These are phyloP conservation scores for Scedosporium boydii DNA, from an alignment of 2,329 filamentous ascomycete genomes.

Conservation along the genomic window DNA sequence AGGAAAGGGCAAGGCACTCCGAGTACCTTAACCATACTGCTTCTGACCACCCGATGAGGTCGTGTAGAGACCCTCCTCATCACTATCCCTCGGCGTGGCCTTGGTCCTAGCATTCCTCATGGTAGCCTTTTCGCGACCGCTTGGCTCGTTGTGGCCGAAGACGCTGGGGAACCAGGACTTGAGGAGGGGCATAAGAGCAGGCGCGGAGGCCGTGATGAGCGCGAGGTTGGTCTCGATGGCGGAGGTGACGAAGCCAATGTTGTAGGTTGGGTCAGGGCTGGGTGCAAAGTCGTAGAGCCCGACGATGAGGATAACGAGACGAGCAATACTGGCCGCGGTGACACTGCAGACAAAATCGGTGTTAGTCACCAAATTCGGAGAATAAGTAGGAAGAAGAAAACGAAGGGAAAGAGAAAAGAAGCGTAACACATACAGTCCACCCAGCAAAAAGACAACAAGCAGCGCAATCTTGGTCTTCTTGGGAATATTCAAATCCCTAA, in stretches of 20 bases:
- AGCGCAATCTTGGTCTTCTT: conserved; percentile 26
- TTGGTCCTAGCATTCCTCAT: neutral
- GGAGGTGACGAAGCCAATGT: conserved; percentile 21
- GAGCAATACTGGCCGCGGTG: conserved; percentile 21
- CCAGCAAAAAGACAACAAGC: conserved; percentile 28
- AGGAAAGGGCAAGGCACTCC: neutral
- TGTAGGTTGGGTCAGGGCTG: conserved; percentile 16
- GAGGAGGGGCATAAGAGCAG: conserved; percentile 24
- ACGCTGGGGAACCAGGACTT: conserved; percentile 22
- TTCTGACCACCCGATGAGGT: neutral
- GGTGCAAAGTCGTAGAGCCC: conserved; percentile 6
- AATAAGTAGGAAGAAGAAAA: too few relatives aligned
- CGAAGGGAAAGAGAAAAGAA: neutral
- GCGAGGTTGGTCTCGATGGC: conserved; percentile 26
- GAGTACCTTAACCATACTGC: neutral
- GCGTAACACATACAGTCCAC: conserved; percentile 21
- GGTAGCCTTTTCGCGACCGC: neutral
- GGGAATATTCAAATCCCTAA: conserved; percentile 28
- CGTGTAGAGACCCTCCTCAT: neutral
- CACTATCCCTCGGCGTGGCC: neutral
- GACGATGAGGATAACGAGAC: conserved; percentile 18
- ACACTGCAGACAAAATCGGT: conserved; percentile 15
- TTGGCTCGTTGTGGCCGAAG: conserved; percentile 14
- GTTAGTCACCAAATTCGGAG: neutral
- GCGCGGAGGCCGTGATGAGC: conserved; percentile 25